Conservation (phyloP, 2,329 filamentous ascomycete genomes). For the Elsinoe fawcettii region DNA sequence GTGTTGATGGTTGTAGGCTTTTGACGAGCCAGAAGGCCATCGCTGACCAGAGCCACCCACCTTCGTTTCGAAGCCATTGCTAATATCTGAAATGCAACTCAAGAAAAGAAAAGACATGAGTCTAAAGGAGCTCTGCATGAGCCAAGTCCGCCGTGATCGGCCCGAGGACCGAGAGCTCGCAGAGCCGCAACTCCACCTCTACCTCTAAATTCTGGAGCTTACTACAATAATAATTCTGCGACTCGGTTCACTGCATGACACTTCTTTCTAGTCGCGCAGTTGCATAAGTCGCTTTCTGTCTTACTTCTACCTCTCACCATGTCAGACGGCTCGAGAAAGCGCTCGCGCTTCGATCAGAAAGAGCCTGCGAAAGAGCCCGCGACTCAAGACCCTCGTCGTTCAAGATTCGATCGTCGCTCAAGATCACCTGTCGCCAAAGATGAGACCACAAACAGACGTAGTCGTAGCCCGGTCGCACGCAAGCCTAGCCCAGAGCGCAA, state of each 20-base stretch:
- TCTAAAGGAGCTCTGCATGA: neutral
- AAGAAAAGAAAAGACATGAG: constrained; percentile 10
- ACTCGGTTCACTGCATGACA: neutral
- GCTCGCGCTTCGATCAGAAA: constrained; percentile 89
- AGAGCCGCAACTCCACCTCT: constrained; percentile 15
- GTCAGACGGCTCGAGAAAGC: constrained; percentile 76
- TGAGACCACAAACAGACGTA: constrained; percentile 59
- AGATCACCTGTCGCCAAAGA: constrained; percentile 64
- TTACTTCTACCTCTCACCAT: constrained; percentile 38
- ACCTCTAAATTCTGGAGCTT: neutral
- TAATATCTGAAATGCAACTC: constrained; percentile 6
- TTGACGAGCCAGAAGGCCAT: constrained; percentile 17
- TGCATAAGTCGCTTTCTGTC: constrained; percentile 13
- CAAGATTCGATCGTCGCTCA: constrained; percentile 83
- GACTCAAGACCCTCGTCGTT: constrained; percentile 57
- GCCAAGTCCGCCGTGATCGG: constrained; percentile 8
- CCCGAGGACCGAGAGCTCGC: neutral
- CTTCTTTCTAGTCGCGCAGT: constrained; percentile 1
- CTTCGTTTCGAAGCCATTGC: constrained; percentile 31
- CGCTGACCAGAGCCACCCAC: constrained; percentile 11
- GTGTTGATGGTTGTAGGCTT: constrained; percentile 9
- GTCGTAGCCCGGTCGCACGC: constrained; percentile 68
- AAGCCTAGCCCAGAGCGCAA: constrained; percentile 42
- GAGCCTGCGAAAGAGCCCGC: constrained; percentile 55
- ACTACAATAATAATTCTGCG: too few relatives aligned